Evolutionary conservation across 192 early-diverging fungal genomes (phyloP).

Genomic region (Jimgerdemannia lactiflua): DNA sequence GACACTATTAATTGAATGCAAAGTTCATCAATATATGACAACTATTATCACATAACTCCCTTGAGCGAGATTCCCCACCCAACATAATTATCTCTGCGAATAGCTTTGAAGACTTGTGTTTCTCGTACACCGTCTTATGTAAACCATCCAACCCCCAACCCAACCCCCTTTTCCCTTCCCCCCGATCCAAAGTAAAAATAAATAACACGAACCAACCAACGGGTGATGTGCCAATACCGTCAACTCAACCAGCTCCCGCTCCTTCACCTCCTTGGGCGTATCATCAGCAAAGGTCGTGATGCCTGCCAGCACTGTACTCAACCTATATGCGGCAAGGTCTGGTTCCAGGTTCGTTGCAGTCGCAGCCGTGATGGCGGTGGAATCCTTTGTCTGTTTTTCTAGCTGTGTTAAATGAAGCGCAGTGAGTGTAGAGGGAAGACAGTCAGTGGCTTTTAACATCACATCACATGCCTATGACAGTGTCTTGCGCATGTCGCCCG

Average conservation of each 20-base stretch:
- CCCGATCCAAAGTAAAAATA: background rate
- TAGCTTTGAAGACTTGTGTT: conserved; percentile 21
- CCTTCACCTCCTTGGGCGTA: conserved; percentile 26
- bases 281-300: conserved; percentile 40
- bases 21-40: conserved; percentile 41
- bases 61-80: background rate
- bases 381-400: conserved; percentile 47
- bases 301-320: conserved; percentile 46
- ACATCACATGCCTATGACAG: background rate
- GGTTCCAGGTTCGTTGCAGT: conserved; percentile 24
- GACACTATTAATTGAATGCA: conserved; percentile 37
- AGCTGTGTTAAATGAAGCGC: conserved; percentile 12
- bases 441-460: background rate
- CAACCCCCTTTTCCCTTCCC: background rate
- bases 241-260: conserved; percentile 36
- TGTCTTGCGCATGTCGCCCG: too few species aligned
- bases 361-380: conserved; percentile 30
- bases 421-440: too few species aligned
- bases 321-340: conserved; percentile 37
- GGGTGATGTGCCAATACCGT: conserved; percentile 51
- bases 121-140: background rate
- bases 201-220: conserved; percentile 30
- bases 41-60: conserved; percentile 6
- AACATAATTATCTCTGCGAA: background rate
- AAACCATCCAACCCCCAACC: background rate